Conservation (phyloP, 805 yeast species). For the Trichomonascus vanleenenianus region DNA sequence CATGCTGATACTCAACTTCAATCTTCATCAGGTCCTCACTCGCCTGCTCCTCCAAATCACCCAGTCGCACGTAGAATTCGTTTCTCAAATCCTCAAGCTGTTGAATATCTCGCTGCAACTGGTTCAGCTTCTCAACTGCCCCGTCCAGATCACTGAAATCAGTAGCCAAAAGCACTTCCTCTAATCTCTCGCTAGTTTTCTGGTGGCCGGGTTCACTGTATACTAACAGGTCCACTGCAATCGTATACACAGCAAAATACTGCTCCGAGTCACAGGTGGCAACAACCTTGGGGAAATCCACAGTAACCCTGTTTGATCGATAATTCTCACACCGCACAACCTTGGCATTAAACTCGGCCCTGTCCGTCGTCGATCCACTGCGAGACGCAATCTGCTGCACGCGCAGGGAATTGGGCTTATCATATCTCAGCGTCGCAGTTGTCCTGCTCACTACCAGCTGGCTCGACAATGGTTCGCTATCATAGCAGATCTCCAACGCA, state of each 20-base stretch:
- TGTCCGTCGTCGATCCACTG: constrained; percentile 1
- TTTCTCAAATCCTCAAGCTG: constrained; percentile 36
- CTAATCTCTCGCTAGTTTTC: constrained; percentile 48
- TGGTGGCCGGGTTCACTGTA: constrained; percentile 68
- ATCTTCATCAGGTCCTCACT: constrained; percentile 21
- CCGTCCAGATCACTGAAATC: constrained; percentile 56
- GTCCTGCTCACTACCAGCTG: constrained; percentile 56
- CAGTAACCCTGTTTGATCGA: constrained; percentile 39
- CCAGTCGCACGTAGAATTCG: constrained; percentile 44
- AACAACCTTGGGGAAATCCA: constrained; percentile 63
- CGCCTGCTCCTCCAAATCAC: constrained; percentile 33
- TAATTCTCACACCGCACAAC: constrained; percentile 16
- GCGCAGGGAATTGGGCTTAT: constrained; percentile 42
- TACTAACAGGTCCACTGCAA: constrained; percentile 55
- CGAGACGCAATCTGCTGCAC: constrained; percentile 20
- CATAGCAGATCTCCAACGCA: constrained; percentile 61
- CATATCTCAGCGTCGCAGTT: constrained; percentile 53
- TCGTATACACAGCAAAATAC: constrained; percentile 56
- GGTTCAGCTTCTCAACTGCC: constrained; percentile 39
- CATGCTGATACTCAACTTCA: constrained; percentile 25
- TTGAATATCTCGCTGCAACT: constrained; percentile 42
- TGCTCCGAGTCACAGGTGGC: constrained; percentile 67
- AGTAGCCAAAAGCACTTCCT: constrained; percentile 59
- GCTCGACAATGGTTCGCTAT: constrained; percentile 39
- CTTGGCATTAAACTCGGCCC: constrained; percentile 14